Evolutionary conservation across 2,329 filamentous ascomycete species (phyloP), one percentile per base, ranked within the genome.

Genomic region (Neophaeococcomyces mojaviensis): DNA sequence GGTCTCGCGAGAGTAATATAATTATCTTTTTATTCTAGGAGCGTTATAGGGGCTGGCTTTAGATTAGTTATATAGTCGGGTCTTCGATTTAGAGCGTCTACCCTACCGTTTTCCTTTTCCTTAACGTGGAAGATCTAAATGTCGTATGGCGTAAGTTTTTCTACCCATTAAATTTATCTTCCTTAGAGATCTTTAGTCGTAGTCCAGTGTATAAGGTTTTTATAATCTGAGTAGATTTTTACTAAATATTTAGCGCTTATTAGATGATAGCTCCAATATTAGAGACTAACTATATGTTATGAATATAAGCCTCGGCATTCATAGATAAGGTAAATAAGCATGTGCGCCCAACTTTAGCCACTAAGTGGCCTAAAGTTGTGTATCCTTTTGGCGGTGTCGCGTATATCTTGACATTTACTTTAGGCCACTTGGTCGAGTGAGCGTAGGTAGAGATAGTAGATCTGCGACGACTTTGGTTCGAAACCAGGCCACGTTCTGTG

Each of bases 181-280:
- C 42, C 40, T 31, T 52, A 44, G 24, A 47, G 31, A 18, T 46
- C 18, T 34, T 55, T 49, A 22, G 37, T 40, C 12, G 38, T 45
- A 16, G 35, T 55, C 34, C n/a, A n/a, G n/a, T n/a, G n/a, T n/a
- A n/a, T n/a, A n/a, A n/a, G n/a, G n/a, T n/a, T n/a, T n/a, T n/a
- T 50, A 46, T 54, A 47, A 38, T 55, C 24, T 15, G 20, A 41
- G 28, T 49, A 51, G 7, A 57, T 31, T 24, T 55, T 44, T 15
- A 57, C 28, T 19, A 19, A 32, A 37, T 53, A 52, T 13, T 46
- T 43, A 31, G 22, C 28, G 12, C 44, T 40, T 51, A 56, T 28
- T 5, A 57, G 32, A 24, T 56, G 53, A 57, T 36, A 13, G 16
- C 24, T 44, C 42, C 28, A 1, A 58, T 20, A 24, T 56, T 49